Conservation (phyloP, 2,329 filamentous ascomycete species). For the Fusarium sp. region DNA sequence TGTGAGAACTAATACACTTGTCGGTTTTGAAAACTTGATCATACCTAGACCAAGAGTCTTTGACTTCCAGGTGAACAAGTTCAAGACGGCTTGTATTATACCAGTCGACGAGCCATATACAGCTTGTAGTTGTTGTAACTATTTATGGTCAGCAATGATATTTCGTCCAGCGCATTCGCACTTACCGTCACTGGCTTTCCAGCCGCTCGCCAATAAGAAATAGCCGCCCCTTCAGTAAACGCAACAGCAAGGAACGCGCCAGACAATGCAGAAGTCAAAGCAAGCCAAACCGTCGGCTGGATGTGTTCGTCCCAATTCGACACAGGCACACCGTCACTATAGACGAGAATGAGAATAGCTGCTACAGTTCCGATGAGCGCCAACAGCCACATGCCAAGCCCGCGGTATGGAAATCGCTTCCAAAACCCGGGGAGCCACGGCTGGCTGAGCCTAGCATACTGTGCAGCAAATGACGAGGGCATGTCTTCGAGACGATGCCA, state of each 20-base stretch:
- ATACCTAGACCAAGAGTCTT: constrained; percentile 38
- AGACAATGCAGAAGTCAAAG: constrained; percentile 38
- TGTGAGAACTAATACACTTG: background rate
- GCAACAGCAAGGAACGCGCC: constrained; percentile 40
- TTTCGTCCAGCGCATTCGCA: rapidly evolving
- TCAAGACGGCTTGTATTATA: constrained; percentile 29
- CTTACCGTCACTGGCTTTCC: constrained; percentile 37
- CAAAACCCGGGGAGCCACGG: constrained; percentile 42
- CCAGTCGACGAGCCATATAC: constrained; percentile 41
- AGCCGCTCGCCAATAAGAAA: constrained; percentile 41
- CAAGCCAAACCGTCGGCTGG: constrained; percentile 41
- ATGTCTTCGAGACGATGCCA: constrained; percentile 35
- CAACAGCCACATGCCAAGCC: constrained; percentile 36
- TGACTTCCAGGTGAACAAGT: constrained; percentile 34
- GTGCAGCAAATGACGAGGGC: background rate
- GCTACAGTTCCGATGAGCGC: constrained; percentile 29
- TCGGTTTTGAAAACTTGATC: background rate
- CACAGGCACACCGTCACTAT: constrained; percentile 39
- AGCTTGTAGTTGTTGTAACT: constrained; percentile 37
- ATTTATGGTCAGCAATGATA: background rate
- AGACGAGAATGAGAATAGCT: constrained; percentile 31
- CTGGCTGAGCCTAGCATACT: constrained; percentile 33
- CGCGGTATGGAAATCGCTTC: constrained; percentile 35
- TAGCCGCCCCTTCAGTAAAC: constrained; percentile 39
- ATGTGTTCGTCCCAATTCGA: constrained; percentile 34